A percentile compares a stretch with the other conserved stretches of the same genome.
Conservation (phyloP, 257 asterid species). For the Lycium ferocissimum region DNA sequence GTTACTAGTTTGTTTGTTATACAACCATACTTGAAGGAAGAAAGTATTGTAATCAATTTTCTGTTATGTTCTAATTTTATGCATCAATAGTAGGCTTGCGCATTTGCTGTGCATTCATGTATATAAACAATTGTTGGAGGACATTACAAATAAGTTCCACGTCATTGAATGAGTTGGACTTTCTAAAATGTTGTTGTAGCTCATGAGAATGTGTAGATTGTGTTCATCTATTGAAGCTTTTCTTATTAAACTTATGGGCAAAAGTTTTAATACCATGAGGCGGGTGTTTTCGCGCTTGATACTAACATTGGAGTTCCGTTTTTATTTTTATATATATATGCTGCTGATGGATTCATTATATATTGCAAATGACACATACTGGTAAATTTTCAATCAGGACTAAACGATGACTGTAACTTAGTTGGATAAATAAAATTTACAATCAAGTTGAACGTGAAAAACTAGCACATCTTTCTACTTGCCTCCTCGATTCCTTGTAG, state of each 20-base stretch:
- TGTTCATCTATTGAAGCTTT: not conserved
- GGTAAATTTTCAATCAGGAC: not conserved
- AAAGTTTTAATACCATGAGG: too few species aligned
- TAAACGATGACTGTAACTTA: not conserved
- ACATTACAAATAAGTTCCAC: not conserved
- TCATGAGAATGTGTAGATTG: not conserved
- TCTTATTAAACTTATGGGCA: too few species aligned
- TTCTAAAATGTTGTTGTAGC: not conserved
- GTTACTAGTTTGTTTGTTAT: not conserved
- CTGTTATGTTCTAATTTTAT: too few species aligned
- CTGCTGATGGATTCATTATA: not conserved
- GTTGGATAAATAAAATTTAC: not conserved
- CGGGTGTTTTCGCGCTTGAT: not conserved
- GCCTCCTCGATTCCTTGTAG: not conserved
- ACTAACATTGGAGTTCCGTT: not conserved
- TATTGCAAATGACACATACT: not conserved
- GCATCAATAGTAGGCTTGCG: not conserved
- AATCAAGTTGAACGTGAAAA: not conserved
- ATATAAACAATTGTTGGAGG: not conserved
- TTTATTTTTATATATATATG: not conserved
- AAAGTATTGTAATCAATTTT: too few species aligned
- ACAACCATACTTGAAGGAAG: too few species aligned
- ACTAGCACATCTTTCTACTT: not conserved
- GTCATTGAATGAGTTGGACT: not conserved
- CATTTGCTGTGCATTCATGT: not conserved